phyloP scores from a whole-genome alignment of 78 protist genomes.

The Dictyostelium firmibasis region DNA sequence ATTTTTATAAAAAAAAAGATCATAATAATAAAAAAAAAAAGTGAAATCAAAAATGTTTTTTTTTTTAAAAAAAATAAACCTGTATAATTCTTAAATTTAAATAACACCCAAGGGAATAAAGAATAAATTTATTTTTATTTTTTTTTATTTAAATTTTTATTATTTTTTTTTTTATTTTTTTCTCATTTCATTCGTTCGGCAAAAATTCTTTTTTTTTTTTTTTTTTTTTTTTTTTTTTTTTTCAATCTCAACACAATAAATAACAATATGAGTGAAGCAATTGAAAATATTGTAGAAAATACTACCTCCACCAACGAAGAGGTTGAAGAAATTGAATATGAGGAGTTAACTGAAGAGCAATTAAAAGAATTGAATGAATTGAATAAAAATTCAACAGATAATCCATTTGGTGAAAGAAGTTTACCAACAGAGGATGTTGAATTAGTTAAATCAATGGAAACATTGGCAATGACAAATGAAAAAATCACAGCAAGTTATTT shows the following conservation, averaged over 20 bases:
- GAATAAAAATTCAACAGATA: not conserved
- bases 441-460: constrained; percentile 10
- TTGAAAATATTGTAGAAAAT: not conserved
- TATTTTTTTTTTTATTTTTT: not conserved
- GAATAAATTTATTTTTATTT: not conserved
- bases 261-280: not conserved
- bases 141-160: not conserved
- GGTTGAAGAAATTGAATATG: not conserved
- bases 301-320: not conserved
- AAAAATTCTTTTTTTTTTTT: not conserved
- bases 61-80: too few species aligned
- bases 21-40: not conserved
- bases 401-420: constrained; percentile 11
- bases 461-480: constrained; percentile 53
- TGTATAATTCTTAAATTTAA: too few species aligned
- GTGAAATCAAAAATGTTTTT: not conserved
- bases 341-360: constrained; percentile 76
- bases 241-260: not conserved
- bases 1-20: too few species aligned
- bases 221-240: not conserved
- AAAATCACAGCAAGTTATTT: constrained; percentile 52
- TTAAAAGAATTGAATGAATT: constrained; percentile 41
- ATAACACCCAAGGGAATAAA: too few species aligned
- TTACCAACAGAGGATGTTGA: not conserved
- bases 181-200: not conserved